Evolutionary conservation across 2,329 filamentous ascomycete species (phyloP), one percentile per base, ranked within the genome.

Genomic region (Hymenoscyphus fraxineus): DNA sequence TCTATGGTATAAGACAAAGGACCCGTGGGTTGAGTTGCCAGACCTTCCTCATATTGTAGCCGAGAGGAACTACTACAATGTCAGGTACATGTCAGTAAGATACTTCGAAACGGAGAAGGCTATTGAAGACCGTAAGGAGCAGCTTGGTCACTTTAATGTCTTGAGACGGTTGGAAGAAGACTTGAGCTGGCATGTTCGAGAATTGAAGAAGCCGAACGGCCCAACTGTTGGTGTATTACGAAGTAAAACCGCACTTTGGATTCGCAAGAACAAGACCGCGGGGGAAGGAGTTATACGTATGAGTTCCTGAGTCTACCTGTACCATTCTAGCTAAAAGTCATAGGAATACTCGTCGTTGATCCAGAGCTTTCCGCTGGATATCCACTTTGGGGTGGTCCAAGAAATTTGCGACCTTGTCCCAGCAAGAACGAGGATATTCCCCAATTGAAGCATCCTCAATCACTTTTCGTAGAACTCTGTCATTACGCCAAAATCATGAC

Each of bases 241-340:
- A 40, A 63, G 60, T 41, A 65, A 65, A 38, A 51, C 64, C n/a
- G 39, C 64, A 41, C 58, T 65, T 6, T 65, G 64, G 64, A 60
- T 65, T 16, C 47, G 64, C 15, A 61, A 58, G 22, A 62, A 62
- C 40, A 61, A 61, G 38, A 16, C 7, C 15, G 31, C 41, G 3
- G 61, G 61, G 13, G 22, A 58, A 19, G 64, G 58, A 35, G 40
- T 61, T 58, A 31, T 65, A 38, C 61, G 64, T 65, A 61, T 3
- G 1, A 51, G 22, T 31, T 2, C 27, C 15, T 51, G 6, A 56
- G 31, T n/a, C 31, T 51, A 32, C 15, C 6, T 16, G 13, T 62
- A 13, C 16, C 22, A 47, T 41, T 19, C 9, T 22, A 32, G 55
- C 40, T 62, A 31, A 57, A 27, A 31, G 6, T 16, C 55, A 58